These are phyloP conservation scores for Cercis canadensis DNA, from an alignment of 306 rosid species.

Conservation along the genomic window DNA sequence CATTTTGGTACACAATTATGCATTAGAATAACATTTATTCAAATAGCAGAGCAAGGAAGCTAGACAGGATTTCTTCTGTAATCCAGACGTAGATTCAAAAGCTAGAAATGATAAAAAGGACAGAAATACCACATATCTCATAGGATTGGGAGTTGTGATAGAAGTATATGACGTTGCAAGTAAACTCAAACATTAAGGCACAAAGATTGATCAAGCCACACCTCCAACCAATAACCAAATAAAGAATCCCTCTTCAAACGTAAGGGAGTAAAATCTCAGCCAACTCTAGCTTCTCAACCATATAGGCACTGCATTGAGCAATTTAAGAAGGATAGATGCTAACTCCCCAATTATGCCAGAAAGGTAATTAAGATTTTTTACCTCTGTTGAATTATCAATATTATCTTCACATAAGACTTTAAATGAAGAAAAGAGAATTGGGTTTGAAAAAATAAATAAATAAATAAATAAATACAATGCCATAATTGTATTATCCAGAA, in stretches of 20 bases:
- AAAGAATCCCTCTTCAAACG: conserved; percentile 21
- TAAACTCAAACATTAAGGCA: background rate
- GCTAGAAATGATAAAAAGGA: background rate
- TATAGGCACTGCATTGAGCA: no score
- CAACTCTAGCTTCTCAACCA: background rate
- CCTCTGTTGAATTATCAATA: background rate
- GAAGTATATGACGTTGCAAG: no score
- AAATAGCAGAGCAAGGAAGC: background rate
- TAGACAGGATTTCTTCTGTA: no score
- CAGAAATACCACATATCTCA: no score
- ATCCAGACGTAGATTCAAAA: background rate
- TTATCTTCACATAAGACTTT: background rate
- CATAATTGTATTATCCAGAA: background rate
- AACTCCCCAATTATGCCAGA: background rate
- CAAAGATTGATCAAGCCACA: conserved; percentile 24
- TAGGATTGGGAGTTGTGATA: no score
- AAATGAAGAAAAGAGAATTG: background rate
- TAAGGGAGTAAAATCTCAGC: conserved; percentile 24
- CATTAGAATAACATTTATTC: no score
- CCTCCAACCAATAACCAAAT: conserved; percentile 18
- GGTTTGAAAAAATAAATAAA: background rate
- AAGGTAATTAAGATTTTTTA: background rate
- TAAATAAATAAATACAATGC: background rate
- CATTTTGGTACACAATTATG: no score
- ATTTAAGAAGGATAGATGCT: background rate